Conservation (phyloP, 2,329 filamentous ascomycete genomes). For the Coniochaeta ligniaria region DNA sequence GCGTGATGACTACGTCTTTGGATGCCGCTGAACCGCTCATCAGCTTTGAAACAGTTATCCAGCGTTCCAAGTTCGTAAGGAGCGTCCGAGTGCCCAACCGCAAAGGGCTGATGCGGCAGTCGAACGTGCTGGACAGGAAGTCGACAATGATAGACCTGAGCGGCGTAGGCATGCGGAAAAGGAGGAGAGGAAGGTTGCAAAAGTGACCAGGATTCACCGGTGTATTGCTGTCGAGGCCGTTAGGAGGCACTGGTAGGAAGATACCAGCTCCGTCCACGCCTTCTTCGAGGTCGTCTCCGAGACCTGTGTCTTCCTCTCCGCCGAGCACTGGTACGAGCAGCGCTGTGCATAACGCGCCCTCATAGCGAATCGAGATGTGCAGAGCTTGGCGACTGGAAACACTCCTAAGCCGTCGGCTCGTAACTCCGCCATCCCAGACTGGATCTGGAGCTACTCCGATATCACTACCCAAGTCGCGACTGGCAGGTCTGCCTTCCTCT, state of each 20-base stretch:
- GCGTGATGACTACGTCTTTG: slow-evolving; percentile 42
- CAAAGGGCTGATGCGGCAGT: slow-evolving; percentile 46
- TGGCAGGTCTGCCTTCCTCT: neutral
- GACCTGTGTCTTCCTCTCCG: neutral
- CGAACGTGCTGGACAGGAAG: slow-evolving; percentile 46
- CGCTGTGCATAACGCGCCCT: slow-evolving; percentile 43
- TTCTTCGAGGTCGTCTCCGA: neutral
- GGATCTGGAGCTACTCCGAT: too few relatives aligned
- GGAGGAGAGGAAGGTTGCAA: slow-evolving; percentile 40
- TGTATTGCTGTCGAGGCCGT: neutral
- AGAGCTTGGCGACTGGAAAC: slow-evolving; percentile 18
- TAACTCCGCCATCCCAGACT: neutral
- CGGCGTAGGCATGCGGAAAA: slow-evolving; percentile 48
- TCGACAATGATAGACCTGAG: slow-evolving; percentile 41
- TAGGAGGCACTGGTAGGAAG: neutral
- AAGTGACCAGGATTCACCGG: slow-evolving; percentile 24
- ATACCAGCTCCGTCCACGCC: slow-evolving; percentile 1
- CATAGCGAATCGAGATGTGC: slow-evolving; percentile 42
- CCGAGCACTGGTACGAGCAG: slow-evolving; percentile 36
- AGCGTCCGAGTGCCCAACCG: slow-evolving; percentile 43
- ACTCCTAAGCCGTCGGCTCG: neutral
- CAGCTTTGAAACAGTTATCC: neutral
- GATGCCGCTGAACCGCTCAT: slow-evolving; percentile 4
- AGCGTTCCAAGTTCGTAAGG: slow-evolving; percentile 15
- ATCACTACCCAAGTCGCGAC: too few relatives aligned